These are phyloP conservation scores for Comarum palustre DNA, from an alignment of 306 rosid genomes.

Conservation along the genomic window DNA sequence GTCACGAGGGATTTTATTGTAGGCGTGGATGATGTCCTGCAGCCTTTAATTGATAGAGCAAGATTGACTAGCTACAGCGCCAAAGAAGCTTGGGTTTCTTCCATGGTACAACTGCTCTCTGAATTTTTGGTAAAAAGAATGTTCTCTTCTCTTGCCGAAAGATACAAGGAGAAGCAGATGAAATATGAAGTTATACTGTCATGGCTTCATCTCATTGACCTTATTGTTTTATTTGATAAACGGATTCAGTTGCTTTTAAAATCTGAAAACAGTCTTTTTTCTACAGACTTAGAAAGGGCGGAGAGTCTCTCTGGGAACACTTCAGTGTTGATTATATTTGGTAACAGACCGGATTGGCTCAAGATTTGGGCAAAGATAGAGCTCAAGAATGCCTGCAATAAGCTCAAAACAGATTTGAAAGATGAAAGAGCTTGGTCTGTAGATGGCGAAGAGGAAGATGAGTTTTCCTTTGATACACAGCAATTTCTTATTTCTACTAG, in stretches of 20 bases:
- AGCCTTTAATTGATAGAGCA: slow-evolving; percentile 72
- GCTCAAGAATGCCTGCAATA: slow-evolving; percentile 63
- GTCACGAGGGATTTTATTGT: slow-evolving; percentile 51
- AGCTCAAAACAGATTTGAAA: slow-evolving; percentile 48
- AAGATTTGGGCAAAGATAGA: slow-evolving; percentile 79
- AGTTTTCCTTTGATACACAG: slow-evolving; percentile 26
- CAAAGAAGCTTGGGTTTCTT: slow-evolving; percentile 73
- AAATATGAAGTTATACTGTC: slow-evolving; percentile 45
- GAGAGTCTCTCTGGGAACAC: slow-evolving; percentile 43
- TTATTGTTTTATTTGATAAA: slow-evolving; percentile 50
- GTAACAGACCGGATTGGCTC: slow-evolving; percentile 61
- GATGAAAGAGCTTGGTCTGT: slow-evolving; percentile 55
- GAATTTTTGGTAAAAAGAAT: slow-evolving; percentile 51
- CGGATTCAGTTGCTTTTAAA: slow-evolving; percentile 56
- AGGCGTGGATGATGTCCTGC: slow-evolving; percentile 73
- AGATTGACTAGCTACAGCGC: slow-evolving; percentile 66
- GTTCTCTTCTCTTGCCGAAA: slow-evolving; percentile 50
- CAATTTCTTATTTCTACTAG: slow-evolving; percentile 38
- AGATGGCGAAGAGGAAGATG: slow-evolving; percentile 27
- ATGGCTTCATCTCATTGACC: slow-evolving; percentile 73
- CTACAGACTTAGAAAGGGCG: slow-evolving; percentile 41
- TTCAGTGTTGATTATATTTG: slow-evolving; percentile 55
- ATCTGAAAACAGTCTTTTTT: slow-evolving; percentile 41
- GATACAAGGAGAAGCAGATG: slow-evolving; percentile 41
- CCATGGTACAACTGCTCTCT: slow-evolving; percentile 64